phyloP scores from a whole-genome alignment of 2,329 filamentous ascomycete species.

The Colletotrichum sp. region DNA sequence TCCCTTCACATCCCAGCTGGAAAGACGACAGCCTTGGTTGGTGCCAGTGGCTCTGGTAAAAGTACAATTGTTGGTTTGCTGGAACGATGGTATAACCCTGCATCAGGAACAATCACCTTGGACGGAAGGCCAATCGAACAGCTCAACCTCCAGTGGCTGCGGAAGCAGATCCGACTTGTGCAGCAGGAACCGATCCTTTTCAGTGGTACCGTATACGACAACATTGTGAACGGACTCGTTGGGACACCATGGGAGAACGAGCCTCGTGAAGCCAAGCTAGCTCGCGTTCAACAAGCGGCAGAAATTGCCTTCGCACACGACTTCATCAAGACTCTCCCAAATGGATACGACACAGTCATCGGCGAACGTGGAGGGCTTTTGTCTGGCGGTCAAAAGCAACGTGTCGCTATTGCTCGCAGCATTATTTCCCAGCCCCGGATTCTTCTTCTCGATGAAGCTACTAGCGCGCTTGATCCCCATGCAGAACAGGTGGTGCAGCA shows the following conservation, averaged over 20 bases:
- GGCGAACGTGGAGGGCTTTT: slow-evolving; percentile 66
- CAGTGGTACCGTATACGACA: slow-evolving; percentile 50
- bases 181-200: slow-evolving; percentile 45
- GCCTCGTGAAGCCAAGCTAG: slow-evolving; percentile 36
- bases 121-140: slow-evolving; percentile 36
- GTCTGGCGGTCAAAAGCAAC: slow-evolving; percentile 69
- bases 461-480: slow-evolving; percentile 53
- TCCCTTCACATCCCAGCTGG: slow-evolving; percentile 47
- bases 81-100: slow-evolving; percentile 43
- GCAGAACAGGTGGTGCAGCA: slow-evolving; percentile 55
- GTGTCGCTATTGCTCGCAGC: slow-evolving; percentile 61
- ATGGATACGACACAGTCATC: slow-evolving; percentile 61
- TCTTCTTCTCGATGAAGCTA: slow-evolving; percentile 71
- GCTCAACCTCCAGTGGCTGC: slow-evolving; percentile 43
- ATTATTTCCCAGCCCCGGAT: slow-evolving; percentile 50
- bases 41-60: slow-evolving; percentile 40
- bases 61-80: slow-evolving; percentile 43
- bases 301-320: slow-evolving; percentile 49
- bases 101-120: slow-evolving; percentile 36
- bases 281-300: slow-evolving; percentile 48
- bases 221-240: slow-evolving; percentile 53
- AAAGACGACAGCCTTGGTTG: slow-evolving; percentile 46
- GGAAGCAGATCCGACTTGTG: slow-evolving; percentile 40
- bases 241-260: slow-evolving; percentile 29
- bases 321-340: slow-evolving; percentile 48